Percentiles rank a stretch among this genome's conserved stretches.
phyloP scores from a whole-genome alignment of 2,329 filamentous ascomycete species.

The Pestalotiopsis sp. region DNA sequence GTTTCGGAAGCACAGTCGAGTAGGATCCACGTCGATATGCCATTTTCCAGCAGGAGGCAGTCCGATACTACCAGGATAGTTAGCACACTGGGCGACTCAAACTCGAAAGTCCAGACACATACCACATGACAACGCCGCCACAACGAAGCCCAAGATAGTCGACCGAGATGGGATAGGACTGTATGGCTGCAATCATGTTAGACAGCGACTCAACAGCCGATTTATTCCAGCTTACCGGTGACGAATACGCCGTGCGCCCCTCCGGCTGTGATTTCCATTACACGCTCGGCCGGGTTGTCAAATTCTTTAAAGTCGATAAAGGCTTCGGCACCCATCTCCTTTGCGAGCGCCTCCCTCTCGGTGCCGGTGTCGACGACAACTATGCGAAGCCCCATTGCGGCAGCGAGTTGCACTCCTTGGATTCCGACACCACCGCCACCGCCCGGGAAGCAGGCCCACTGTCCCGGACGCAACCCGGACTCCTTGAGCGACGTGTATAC shows the following conservation, averaged over 20 bases:
- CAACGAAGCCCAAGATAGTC: constrained; percentile 15
- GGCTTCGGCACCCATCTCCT: constrained; percentile 54
- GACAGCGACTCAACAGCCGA: background rate
- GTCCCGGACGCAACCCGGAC: constrained; percentile 48
- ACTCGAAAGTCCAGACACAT: background rate
- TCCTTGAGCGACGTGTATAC: constrained; percentile 59
- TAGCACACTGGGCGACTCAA: background rate
- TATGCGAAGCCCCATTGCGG: constrained; percentile 57
- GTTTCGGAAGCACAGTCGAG: constrained; percentile 10
- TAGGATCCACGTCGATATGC: constrained; percentile 18
- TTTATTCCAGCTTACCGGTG: constrained; percentile 11
- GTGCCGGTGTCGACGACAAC: constrained; percentile 57
- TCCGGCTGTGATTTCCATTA: constrained; percentile 17
- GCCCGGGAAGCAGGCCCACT: constrained; percentile 58
- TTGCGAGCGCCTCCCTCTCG: constrained; percentile 45
- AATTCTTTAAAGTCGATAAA: constrained; percentile 58
- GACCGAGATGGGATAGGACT: constrained; percentile 18
- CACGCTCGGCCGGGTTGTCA: constrained; percentile 16
- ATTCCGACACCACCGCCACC: constrained; percentile 60
- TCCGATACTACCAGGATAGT: constrained; percentile 15
- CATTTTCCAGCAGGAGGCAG: constrained; percentile 16
- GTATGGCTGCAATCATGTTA: constrained; percentile 12
- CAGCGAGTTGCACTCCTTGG: constrained; percentile 57
- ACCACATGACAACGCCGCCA: constrained; percentile 18
- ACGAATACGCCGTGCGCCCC: constrained; percentile 19